Evolutionary conservation across 2,329 filamentous ascomycete species (phyloP), one percentile per base, ranked within the genome.

Genomic region (Microthyrium microscopicum): DNA sequence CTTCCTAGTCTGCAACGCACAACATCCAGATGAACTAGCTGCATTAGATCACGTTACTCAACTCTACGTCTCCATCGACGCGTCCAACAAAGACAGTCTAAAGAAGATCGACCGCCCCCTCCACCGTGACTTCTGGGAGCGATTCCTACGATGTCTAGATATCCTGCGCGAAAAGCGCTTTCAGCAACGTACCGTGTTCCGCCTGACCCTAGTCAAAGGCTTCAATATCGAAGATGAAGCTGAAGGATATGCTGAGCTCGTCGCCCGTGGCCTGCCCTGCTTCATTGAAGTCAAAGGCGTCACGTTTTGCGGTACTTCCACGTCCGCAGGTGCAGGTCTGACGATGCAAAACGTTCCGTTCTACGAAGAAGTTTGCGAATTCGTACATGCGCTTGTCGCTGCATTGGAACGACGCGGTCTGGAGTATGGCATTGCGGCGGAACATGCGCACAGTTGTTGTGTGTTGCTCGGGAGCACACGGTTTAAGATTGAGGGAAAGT

Each of bases 331-430:
- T 34, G 85, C 83, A 1, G 87, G 87, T 0, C 63, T 95, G 29
- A 89, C 75, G n/a, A 95, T 95, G 87, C 73, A 82, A 47, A 95
- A 95, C 49, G 89, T 95, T 7, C 87, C 87, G 0, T 95, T 93
- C 50, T 95, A 94, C 58, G 77, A 79, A 52, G 87, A 94, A 56
- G 80, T 94, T 3, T 70, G 70, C 22, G 72, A 75, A 3, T 95
- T 94, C 48, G 84, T 91, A 7, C 66, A 69, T 25, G 75, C 77
- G 1, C 66, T 94, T 0, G 73, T 85, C 41, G 57, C 59, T 21
- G 75, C 78, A 39, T 62, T 95, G 9, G 60, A 64, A 24, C 64
- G 65, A 32, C 67, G 81, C 26, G 82, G 81, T 0, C 62, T 95
- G 5, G 64, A 64, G 2, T 95, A 95, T 47, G 87, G 87, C 13